Base-by-base conservation (phyloP, 1,139 yeast genomes). In the Candida glucosophila region DNA sequence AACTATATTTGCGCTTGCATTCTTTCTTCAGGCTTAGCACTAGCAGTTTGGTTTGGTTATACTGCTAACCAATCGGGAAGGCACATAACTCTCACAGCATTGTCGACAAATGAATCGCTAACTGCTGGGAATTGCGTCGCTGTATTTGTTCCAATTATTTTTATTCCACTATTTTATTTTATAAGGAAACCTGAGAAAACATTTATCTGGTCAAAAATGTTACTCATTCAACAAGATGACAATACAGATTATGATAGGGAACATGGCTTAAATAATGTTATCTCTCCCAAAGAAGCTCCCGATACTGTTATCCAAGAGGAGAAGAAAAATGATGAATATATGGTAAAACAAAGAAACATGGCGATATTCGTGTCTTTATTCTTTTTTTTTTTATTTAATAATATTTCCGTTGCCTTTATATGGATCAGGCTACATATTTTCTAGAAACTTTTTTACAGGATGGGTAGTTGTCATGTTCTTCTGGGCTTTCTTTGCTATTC, bases 331-430 rank as follows among this genome's bases (percentile, higher is more conserved):
- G 11, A 14, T 6, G 6, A 15, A 9, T 33, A 37, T 27, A 23
- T 44, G 8, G 31, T 37, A 22, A 32, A 34, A 18, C 49, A 48
- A 34, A 44, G 45, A 23, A 53, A 52, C 27, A 31, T 7, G 54
- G 5, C 55, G 64, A 3, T 45, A 51, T 22, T 47, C n/a, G n/a
- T n/a, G n/a, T n/a, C n/a, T n/a, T n/a, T 43, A 11, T 46, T 56
- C 7, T 38, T 49, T 19, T 29, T 50, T 1, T 37, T 53, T 20
- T 40, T 43, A n/a, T 35, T 60, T 12, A 43, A 60, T 62, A 7
- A 24, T 64, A 7, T 62, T 68, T 67, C 70, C 71, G 23, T 47
- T 63, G 41, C 67, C 70, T 7, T 47, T 63, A 40, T 64, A 62
- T 31, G 51, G 70, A 27, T 7, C 12, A 11, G 52, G 58, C 30